Percentiles rank a stretch among this genome's conserved stretches.
phyloP scores from a whole-genome alignment of 116 monocot species.

The Dioscorea cayenensis region DNA sequence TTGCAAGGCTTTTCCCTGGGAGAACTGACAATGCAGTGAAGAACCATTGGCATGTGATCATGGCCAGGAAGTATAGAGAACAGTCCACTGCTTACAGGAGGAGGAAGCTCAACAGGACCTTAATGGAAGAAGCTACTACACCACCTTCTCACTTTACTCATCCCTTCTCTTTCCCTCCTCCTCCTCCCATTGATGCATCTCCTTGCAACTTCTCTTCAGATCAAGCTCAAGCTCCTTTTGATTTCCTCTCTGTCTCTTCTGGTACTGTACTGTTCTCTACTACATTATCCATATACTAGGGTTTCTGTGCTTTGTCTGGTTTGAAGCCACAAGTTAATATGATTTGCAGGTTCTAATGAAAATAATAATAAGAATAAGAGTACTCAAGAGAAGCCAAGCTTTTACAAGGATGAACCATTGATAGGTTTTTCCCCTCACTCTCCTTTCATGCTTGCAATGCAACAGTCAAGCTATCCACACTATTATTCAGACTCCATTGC shows the following conservation, averaged over 20 bases:
- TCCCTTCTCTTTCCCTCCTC: constrained; percentile 8
- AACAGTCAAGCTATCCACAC: constrained; percentile 9
- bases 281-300: too few species aligned
- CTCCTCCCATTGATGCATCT: constrained; percentile 15
- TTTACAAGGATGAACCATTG: constrained; percentile 10
- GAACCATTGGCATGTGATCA: constrained; percentile 94
- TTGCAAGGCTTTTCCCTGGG: constrained; percentile 81
- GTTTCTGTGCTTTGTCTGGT: constrained; percentile 16
- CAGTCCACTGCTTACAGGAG: constrained; percentile 65
- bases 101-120: constrained; percentile 50
- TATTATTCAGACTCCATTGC: constrained; percentile 3
- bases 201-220: constrained; percentile 1
- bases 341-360: constrained; percentile 17
- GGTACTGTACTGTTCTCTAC: too few species aligned
- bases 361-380: too few species aligned
- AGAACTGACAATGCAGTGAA: constrained; percentile 87
- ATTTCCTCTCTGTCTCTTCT: constrained; percentile 34
- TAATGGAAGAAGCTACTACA: constrained; percentile 10
- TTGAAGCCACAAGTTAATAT: background rate
- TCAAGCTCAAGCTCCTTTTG: constrained; percentile 19
- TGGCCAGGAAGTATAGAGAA: constrained; percentile 88
- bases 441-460: constrained; percentile 29
- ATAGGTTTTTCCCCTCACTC: constrained; percentile 21
- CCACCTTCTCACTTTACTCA: background rate
- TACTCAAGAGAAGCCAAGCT: constrained; percentile 15